Conservation (phyloP, 257 asterid species). For the Plantago major region DNA sequence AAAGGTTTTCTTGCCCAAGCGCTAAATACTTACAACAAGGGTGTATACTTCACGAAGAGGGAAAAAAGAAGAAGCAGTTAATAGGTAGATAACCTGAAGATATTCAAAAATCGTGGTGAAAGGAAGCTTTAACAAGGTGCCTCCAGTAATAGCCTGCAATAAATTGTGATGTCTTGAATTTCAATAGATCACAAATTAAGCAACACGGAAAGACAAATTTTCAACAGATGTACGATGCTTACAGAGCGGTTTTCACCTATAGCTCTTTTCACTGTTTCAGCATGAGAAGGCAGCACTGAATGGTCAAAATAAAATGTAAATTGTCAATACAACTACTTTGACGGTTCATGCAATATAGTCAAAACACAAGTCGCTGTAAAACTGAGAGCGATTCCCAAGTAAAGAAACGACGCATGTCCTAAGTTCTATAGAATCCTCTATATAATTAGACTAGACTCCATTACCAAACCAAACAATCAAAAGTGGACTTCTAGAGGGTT, state of each 20-base stretch:
- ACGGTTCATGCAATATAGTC: constrained; percentile 3
- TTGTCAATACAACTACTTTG: constrained; percentile 16
- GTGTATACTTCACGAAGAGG: neutral
- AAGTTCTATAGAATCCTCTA: constrained; percentile 11
- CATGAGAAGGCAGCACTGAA: constrained; percentile 48
- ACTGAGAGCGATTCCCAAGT: constrained; percentile 2
- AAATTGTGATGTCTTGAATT: constrained; percentile 9
- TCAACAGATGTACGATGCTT: constrained; percentile 20
- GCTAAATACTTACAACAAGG: no score
- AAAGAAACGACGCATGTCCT: neutral
- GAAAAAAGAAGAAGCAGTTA: neutral
- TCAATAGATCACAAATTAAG: constrained; percentile 10
- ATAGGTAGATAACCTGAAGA: constrained; percentile 60
- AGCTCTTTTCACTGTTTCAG: constrained; percentile 53
- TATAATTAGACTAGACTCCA: neutral
- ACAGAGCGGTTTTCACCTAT: constrained; percentile 48
- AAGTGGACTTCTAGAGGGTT: no score
- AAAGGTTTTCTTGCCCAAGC: no score
- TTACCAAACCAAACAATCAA: no score
- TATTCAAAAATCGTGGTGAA: constrained; percentile 91
- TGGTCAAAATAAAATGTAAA: constrained; percentile 20
- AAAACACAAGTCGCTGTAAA: constrained; percentile 9
- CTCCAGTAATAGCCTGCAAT: constrained; percentile 61
- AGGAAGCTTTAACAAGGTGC: constrained; percentile 75
- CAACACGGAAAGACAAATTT: neutral